Conservation (phyloP, 495 filamentous ascomycete genomes). For the Tuber melanosporum region DNA sequence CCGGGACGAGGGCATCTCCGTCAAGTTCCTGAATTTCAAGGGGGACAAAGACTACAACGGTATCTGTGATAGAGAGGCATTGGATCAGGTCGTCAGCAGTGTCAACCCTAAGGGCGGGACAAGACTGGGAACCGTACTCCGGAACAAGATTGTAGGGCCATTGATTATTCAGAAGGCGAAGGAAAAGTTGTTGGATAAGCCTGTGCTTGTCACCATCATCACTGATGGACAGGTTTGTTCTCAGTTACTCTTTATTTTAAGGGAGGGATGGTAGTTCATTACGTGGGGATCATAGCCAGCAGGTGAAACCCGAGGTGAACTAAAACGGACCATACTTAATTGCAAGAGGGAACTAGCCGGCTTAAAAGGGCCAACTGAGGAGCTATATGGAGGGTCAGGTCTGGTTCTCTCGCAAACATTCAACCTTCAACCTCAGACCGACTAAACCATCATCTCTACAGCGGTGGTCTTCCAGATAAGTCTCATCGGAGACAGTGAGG, state of each 20-base stretch:
- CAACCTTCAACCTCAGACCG: neutral
- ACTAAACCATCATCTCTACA: neutral
- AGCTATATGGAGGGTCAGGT: neutral
- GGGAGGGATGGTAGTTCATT: neutral
- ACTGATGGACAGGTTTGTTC: conserved; percentile 52
- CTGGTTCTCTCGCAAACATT: neutral
- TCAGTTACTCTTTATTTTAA: neutral
- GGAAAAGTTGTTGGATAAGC: conserved; percentile 51
- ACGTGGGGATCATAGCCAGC: conserved; percentile 11
- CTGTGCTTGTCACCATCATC: conserved; percentile 60
- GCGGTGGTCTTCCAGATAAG: conserved; percentile 36
- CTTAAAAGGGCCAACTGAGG: neutral
- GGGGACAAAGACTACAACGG: conserved; percentile 20
- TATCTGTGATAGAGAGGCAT: conserved; percentile 3
- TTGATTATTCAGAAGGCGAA: conserved; percentile 52
- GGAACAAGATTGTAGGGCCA: conserved; percentile 55
- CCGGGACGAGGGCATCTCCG: conserved; percentile 20
- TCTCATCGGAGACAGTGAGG: conserved; percentile 20
- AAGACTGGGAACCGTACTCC: conserved; percentile 57
- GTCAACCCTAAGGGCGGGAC: conserved; percentile 56
- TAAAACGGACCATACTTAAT: conserved; percentile 13
- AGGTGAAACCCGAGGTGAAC: conserved; percentile 1
- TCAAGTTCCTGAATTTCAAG: conserved; percentile 25
- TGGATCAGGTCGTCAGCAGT: neutral
- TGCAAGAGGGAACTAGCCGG: conserved; percentile 11